These are phyloP conservation scores for Prunus armeniaca DNA, from an alignment of 306 rosid genomes.

Conservation along the genomic window DNA sequence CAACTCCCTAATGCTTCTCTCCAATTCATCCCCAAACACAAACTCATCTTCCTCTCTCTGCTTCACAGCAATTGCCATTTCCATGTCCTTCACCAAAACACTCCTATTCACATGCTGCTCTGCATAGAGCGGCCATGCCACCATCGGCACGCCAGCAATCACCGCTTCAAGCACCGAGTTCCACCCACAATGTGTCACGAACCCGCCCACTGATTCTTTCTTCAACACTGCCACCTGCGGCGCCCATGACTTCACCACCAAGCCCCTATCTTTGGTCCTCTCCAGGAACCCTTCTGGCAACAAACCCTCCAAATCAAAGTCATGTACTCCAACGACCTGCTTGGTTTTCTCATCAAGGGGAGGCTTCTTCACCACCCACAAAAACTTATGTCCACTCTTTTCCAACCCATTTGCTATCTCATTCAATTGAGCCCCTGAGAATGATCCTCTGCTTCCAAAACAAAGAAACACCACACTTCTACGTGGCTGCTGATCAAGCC, in stretches of 20 bases:
- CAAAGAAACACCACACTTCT: slow-evolving; percentile 28
- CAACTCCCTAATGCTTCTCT: slow-evolving; percentile 28
- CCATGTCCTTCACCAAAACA: slow-evolving; percentile 27
- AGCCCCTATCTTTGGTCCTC: slow-evolving; percentile 26
- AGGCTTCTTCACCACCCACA: slow-evolving; percentile 30
- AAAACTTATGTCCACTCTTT: slow-evolving; percentile 25
- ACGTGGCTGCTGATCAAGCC: slow-evolving; percentile 26
- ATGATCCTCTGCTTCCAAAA: slow-evolving; percentile 30
- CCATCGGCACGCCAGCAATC: slow-evolving; percentile 29
- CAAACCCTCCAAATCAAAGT: neutral
- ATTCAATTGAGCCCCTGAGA: slow-evolving; percentile 11
- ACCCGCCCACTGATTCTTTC: slow-evolving; percentile 30
- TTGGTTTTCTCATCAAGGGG: neutral
- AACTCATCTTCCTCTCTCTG: slow-evolving; percentile 31
- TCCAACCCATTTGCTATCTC: slow-evolving; percentile 31
- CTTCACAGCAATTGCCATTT: slow-evolving; percentile 32
- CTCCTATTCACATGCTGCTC: slow-evolving; percentile 38
- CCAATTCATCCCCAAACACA: slow-evolving; percentile 29
- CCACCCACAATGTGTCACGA: slow-evolving; percentile 42
- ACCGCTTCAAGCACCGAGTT: slow-evolving; percentile 38
- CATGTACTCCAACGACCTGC: neutral
- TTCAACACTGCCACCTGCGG: slow-evolving; percentile 31
- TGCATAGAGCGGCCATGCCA: slow-evolving; percentile 42
- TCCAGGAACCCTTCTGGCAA: slow-evolving; percentile 31
- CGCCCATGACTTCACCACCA: slow-evolving; percentile 42